A percentile compares a stretch with the other conserved stretches of the same genome.
Evolutionary conservation across 345 rosid genomes (phyloP).

Genomic region (Lepidium africanum): DNA sequence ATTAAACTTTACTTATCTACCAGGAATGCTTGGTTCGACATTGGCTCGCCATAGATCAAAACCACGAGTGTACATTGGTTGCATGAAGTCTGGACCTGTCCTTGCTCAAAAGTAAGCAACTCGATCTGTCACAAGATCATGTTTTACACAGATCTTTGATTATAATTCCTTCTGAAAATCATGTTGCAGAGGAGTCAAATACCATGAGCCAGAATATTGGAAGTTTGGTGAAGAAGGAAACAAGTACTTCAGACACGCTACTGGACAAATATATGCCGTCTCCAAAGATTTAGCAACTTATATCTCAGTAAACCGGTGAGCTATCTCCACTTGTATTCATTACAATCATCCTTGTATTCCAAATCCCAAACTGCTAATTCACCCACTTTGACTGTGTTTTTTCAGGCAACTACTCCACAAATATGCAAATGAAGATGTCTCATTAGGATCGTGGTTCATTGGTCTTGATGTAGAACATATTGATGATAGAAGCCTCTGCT

Average conservation of each 20-base stretch:
- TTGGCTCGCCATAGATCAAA: slow-evolving; percentile 53
- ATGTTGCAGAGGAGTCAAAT: slow-evolving; percentile 57
- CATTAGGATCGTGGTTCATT: slow-evolving; percentile 79
- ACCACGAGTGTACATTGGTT: slow-evolving; percentile 73
- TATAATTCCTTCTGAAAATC: background rate
- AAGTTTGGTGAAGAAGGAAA: slow-evolving; percentile 96
- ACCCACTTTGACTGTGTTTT: background rate
- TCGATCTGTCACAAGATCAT: background rate
- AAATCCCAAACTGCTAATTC: background rate
- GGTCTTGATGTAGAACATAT: slow-evolving; percentile 87
- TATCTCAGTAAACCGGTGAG: slow-evolving; percentile 61
- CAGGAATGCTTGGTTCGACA: slow-evolving; percentile 55
- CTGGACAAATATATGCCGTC: slow-evolving; percentile 85
- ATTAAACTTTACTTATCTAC: background rate
- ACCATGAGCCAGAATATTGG: slow-evolving; percentile 88
- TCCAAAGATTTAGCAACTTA: slow-evolving; percentile 92
- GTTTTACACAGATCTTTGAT: background rate
- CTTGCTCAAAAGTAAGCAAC: slow-evolving; percentile 60
- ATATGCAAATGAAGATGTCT: slow-evolving; percentile 87
- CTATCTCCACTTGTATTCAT: background rate
- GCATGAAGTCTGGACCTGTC: slow-evolving; percentile 97
- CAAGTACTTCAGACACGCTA: slow-evolving; percentile 83
- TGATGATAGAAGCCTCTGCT: slow-evolving; percentile 76
- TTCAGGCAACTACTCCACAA: slow-evolving; percentile 71
- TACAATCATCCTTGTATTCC: background rate